phyloP scores from a whole-genome alignment of 495 filamentous ascomycete genomes.

The Tuber aestivum region DNA sequence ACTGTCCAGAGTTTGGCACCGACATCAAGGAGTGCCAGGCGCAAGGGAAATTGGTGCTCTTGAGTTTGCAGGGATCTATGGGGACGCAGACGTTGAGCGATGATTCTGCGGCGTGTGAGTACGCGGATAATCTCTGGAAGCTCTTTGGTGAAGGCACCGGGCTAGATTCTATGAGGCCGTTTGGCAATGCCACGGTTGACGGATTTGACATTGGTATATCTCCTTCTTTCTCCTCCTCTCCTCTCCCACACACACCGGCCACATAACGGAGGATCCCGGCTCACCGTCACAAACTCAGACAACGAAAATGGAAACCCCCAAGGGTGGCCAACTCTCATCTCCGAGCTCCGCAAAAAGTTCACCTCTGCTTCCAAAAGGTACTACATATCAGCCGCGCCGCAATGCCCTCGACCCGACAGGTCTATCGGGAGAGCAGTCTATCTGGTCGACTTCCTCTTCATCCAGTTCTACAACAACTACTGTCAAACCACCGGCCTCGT shows the following conservation, averaged over 20 bases:
- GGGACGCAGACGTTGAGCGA: constrained; percentile 43
- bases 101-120: constrained; percentile 43
- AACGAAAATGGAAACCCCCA: constrained; percentile 43
- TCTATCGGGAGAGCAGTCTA: constrained; percentile 46
- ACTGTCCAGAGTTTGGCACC: constrained; percentile 45
- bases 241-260: background rate
- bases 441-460: constrained; percentile 45
- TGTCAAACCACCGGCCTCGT: constrained; percentile 7
- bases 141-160: constrained; percentile 47
- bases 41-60: constrained; percentile 47
- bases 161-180: constrained; percentile 43
- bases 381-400: constrained; percentile 49
- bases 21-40: constrained; percentile 47
- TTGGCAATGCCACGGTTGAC: constrained; percentile 47
- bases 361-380: constrained; percentile 43
- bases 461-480: constrained; percentile 49
- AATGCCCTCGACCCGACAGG: constrained; percentile 48
- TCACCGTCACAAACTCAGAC: constrained; percentile 28
- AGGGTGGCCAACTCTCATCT: constrained; percentile 45
- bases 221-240: background rate
- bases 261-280: background rate
- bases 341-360: constrained; percentile 44
- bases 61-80: constrained; percentile 46
- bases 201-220: constrained; percentile 50
- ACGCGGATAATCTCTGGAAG: constrained; percentile 49